These are phyloP conservation scores for Cryptococcus depauperatus DNA, from an alignment of 1,284 basidiomycete species.

Conservation along the genomic window DNA sequence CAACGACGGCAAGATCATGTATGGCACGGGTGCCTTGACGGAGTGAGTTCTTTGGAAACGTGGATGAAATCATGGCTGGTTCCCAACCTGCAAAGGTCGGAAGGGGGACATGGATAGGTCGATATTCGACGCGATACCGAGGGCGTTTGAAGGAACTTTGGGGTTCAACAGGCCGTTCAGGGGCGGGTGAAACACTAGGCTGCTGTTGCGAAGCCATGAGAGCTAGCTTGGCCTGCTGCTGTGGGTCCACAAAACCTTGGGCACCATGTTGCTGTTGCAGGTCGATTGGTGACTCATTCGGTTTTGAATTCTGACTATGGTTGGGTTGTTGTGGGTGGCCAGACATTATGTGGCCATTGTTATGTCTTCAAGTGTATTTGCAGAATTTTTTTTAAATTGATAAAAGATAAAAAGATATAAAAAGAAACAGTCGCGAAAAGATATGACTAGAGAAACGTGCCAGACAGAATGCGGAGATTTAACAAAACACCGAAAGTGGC, in stretches of 20 bases:
- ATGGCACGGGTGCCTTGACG: conserved; percentile 57
- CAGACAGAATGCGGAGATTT: no score
- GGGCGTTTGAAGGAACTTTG: conserved; percentile 40
- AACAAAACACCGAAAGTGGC: no score
- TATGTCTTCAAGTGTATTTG: no score
- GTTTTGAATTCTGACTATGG: neutral
- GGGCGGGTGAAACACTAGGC: neutral
- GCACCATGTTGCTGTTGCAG: no score
- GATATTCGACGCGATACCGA: conserved; percentile 82
- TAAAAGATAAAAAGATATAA: no score
- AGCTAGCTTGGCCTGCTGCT: conserved; percentile 9
- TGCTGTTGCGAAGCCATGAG: conserved; percentile 13
- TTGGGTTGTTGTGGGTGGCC: neutral
- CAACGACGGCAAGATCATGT: conserved; percentile 55
- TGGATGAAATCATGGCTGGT: conserved; percentile 55
- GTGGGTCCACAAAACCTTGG: conserved; percentile 6
- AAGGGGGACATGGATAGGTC: conserved; percentile 67
- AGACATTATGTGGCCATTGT: no score
- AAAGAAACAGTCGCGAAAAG: no score
- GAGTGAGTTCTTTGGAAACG: conserved; percentile 55
- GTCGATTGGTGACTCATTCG: neutral
- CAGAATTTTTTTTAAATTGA: no score
- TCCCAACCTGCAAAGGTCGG: conserved; percentile 82
- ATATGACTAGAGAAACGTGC: no score
- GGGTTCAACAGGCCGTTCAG: conserved; percentile 7